A percentile compares a stretch with the other conserved stretches of the same genome.
Evolutionary conservation across 164 flowering plant genomes (phyloP).

Genomic region (Santalum album): DNA sequence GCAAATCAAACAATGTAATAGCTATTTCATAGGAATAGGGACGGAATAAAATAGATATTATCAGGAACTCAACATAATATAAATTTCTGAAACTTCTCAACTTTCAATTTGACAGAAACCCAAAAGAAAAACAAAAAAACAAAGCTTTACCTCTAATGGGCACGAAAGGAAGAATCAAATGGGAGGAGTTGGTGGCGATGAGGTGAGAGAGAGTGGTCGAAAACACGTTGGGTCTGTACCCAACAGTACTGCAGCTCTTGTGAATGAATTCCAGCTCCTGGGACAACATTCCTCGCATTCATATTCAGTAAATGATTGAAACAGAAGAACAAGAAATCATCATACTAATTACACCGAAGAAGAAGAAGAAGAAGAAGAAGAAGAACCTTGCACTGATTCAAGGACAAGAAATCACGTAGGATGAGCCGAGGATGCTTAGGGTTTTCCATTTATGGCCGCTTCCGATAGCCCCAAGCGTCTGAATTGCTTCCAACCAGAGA

Average conservation of each 20-base stretch:
- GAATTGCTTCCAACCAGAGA: no score
- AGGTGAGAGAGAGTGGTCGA: constrained; percentile 95
- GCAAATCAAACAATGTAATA: no score
- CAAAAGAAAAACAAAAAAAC: no score
- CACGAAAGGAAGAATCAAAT: constrained; percentile 69
- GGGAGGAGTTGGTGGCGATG: constrained; percentile 72
- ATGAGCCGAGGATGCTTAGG: constrained; percentile 53
- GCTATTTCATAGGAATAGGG: no score
- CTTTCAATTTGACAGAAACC: no score
- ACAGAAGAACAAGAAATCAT: not conserved
- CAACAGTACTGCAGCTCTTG: constrained; percentile 78
- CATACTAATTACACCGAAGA: not conserved
- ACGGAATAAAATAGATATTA: no score
- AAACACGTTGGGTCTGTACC: constrained; percentile 83
- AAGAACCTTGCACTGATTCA: constrained; percentile 55
- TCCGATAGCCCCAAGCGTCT: no score
- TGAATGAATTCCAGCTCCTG: constrained; percentile 89
- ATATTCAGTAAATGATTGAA: no score
- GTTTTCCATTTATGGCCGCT: constrained; percentile 13
- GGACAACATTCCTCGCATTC: no score
- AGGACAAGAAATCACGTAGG: constrained; percentile 50
- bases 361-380: not conserved
- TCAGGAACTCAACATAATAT: no score
- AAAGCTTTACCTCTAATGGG: constrained; percentile 54
- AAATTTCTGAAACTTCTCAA: no score